Evolutionary conservation across 768 basidiomycete species (phyloP).

Genomic region (Trametes punicea): DNA sequence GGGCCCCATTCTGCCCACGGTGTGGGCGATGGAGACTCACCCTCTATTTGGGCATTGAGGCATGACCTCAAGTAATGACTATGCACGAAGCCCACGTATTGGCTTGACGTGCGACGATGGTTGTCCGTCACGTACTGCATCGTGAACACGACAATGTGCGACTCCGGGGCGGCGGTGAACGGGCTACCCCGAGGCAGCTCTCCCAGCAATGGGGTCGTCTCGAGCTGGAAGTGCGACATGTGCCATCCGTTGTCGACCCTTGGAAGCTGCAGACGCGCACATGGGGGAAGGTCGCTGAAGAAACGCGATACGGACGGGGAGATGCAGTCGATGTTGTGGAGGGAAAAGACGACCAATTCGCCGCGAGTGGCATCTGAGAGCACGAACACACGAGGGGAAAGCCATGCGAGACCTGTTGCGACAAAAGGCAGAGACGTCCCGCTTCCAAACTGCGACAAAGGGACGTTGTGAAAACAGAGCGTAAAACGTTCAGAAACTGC

Average conservation of each 20-base stretch:
- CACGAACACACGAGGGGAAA: constrained; percentile 41
- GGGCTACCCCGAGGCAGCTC: constrained; percentile 23
- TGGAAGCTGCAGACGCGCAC: constrained; percentile 6
- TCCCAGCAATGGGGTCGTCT: neutral
- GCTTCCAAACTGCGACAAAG: constrained; percentile 30
- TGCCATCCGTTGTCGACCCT: constrained; percentile 6
- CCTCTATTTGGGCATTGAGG: neutral
- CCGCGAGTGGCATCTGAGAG: constrained; percentile 37
- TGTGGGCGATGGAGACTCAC: constrained; percentile 1
- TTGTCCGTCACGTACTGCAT: constrained; percentile 22
- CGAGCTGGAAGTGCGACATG: constrained; percentile 8
- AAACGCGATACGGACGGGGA: neutral
- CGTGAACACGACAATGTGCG: constrained; percentile 28
- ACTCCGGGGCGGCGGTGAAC: constrained; percentile 21
- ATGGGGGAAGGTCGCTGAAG: neutral
- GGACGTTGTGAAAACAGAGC: neutral
- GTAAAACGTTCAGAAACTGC: constrained; percentile 17
- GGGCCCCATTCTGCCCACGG: constrained; percentile 42
- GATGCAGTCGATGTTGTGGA: constrained; percentile 1
- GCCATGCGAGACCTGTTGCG: constrained; percentile 44
- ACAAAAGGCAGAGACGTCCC: constrained; percentile 25
- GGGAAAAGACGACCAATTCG: constrained; percentile 38
- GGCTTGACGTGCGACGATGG: constrained; percentile 11
- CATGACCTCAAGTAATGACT: constrained; percentile 29
- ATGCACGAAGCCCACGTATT: constrained; percentile 28